Conservation (phyloP, 2,329 filamentous ascomycete genomes). For the Byssochlamys sp. region DNA sequence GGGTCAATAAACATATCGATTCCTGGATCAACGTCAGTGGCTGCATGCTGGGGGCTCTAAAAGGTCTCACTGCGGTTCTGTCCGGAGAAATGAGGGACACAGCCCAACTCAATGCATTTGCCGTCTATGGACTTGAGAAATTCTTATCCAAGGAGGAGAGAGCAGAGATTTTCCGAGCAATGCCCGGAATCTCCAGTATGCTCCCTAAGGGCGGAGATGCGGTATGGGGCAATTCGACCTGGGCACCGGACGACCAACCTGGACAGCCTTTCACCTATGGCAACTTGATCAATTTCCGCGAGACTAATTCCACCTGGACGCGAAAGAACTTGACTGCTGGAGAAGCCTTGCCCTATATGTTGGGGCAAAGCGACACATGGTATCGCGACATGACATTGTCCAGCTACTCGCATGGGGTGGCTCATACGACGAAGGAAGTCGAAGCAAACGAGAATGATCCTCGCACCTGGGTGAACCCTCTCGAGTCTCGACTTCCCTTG, state of each 20-base stretch:
- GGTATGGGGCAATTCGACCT: constrained; percentile 83
- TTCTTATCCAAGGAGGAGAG: constrained; percentile 85
- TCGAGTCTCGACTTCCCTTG: constrained; percentile 79
- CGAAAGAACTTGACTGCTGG: constrained; percentile 68
- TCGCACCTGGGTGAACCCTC: constrained; percentile 86
- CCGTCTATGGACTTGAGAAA: constrained; percentile 91
- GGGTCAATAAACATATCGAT: constrained; percentile 84
- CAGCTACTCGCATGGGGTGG: constrained; percentile 82
- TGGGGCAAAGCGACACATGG: constrained; percentile 73
- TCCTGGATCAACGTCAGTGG: constrained; percentile 98
- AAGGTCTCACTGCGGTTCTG: constrained; percentile 78
- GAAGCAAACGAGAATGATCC: constrained; percentile 69
- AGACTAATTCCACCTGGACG: constrained; percentile 53
- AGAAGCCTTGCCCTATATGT: constrained; percentile 66
- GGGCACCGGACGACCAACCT: constrained; percentile 77
- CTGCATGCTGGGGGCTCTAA: constrained; percentile 91
- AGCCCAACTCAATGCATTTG: constrained; percentile 88
- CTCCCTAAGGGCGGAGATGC: constrained; percentile 84
- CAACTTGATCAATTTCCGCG: constrained; percentile 73
- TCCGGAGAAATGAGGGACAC: constrained; percentile 97
- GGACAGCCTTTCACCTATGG: constrained; percentile 67
- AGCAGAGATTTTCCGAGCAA: constrained; percentile 86
- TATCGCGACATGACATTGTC: constrained; percentile 62
- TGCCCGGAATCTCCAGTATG: constrained; percentile 96
- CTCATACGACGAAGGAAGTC: constrained; percentile 68